Base-by-base conservation (phyloP, 2,329 filamentous ascomycete genomes). In the Juglanconis sp. region DNA sequence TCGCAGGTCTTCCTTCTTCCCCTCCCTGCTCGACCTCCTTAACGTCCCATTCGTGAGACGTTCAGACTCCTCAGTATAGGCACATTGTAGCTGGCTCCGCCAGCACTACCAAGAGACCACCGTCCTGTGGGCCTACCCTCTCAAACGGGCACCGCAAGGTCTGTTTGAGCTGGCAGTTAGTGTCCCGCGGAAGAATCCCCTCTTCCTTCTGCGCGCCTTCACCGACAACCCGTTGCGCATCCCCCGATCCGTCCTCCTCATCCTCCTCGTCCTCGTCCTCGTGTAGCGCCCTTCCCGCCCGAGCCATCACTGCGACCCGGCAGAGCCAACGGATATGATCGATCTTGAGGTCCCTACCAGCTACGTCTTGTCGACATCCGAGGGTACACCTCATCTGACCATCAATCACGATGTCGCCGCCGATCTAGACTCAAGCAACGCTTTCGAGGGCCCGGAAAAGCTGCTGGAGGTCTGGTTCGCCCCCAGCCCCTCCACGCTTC, bases 381-480 rank as follows among this genome's bases (percentile, higher is more conserved):
- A 87, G 76, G 91, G 87, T 69, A 94, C 91, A 60, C 92, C 94
- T 62, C 91, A 95, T 74, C 80, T 97, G 80, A 97, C 91, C 54
- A 98, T 98, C 83, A 98, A 98, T 79, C 92, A 92, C 77, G 91
- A 96, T 81, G 92, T 94, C 69, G 92, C 91, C 67, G 85, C 92
- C 68, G 93, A 96, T 75, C 85, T 97, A 71, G 95, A 98, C 79
- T 97, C 93, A 60, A 90, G 82, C 83, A 96, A 92, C 83, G 93
- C 94, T 67, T 99, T 99, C 73, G 95, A 99, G 82, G 94, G 94
- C 62, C 95, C 95, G 49, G 95, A 99, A 81, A 99, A 99, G 81
- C 84, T 99, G 58, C 84, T 99, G 70, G 95, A 99, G 81, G 94
- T 99, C 72, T 99, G 95, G 95, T 98, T 99, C 74, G 89, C 90